Evolutionary conservation across 1,139 yeast species (phyloP).

Genomic region (Meyerozyma smithsonii): DNA sequence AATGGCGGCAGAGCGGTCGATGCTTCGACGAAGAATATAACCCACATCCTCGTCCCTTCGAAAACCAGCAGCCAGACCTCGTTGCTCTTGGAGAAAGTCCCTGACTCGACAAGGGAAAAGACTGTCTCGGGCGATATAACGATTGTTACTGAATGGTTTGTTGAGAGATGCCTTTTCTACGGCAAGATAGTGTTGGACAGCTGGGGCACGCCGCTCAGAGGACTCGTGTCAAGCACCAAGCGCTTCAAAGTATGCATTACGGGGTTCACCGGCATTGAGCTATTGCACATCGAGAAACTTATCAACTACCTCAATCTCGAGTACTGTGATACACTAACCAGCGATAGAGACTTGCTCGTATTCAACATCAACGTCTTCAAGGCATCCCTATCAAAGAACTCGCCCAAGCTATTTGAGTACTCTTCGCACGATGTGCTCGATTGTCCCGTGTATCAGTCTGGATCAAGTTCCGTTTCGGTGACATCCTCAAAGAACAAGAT

Average conservation of each 20-base stretch:
- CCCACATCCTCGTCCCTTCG: conserved; percentile 42
- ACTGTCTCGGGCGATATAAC: conserved; percentile 21
- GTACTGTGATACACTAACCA: conserved; percentile 47
- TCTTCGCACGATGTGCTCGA: conserved; percentile 28
- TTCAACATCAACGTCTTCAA: conserved; percentile 54
- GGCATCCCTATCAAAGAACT: conserved; percentile 25
- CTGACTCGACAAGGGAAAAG: conserved; percentile 17
- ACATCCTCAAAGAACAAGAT: conserved; percentile 51
- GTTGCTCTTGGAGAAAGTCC: conserved; percentile 22
- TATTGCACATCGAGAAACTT: conserved; percentile 67
- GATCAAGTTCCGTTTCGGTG: conserved; percentile 27
- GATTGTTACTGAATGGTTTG: conserved; percentile 75
- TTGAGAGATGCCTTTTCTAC: conserved; percentile 73
- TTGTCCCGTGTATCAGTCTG: conserved; percentile 32
- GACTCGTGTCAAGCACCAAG: conserved; percentile 27
- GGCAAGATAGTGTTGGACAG: conserved; percentile 49
- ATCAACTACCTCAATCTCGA: conserved; percentile 49
- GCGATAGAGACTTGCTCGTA: conserved; percentile 57
- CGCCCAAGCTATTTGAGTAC: conserved; percentile 37
- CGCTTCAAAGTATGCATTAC: conserved; percentile 57
- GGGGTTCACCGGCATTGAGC: conserved; percentile 82
- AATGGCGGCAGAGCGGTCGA: conserved; percentile 38
- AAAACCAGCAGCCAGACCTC: conserved; percentile 24
- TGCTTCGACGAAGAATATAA: conserved; percentile 8
- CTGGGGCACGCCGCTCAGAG: conserved; percentile 68